phyloP scores from a whole-genome alignment of 192 early-diverging fungal genomes.

The Funneliformis geosporum region DNA sequence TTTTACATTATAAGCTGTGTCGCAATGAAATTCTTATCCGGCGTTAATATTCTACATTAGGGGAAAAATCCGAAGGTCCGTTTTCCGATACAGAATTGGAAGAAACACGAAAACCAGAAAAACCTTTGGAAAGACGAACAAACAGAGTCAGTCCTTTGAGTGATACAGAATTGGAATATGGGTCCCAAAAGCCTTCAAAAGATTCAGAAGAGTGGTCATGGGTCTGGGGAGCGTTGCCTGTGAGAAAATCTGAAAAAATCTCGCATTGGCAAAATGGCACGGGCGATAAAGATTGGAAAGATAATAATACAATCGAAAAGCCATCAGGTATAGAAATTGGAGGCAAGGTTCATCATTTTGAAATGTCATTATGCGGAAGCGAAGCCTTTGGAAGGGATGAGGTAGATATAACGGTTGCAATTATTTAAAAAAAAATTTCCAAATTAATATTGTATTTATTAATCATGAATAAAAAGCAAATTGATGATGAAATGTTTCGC shows the following conservation, averaged over 20 bases:
- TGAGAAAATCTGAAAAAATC: constrained; percentile 47
- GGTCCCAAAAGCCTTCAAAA: not conserved
- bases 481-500: constrained; percentile 50
- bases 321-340: constrained; percentile 37
- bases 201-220: constrained; percentile 62
- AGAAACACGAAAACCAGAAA: constrained; percentile 30
- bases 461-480: constrained; percentile 19
- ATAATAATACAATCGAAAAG: constrained; percentile 33
- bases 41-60: not conserved
- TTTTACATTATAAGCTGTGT: not conserved
- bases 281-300: constrained; percentile 38
- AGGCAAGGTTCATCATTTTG: constrained; percentile 48
- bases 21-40: not conserved
- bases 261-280: constrained; percentile 36
- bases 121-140: constrained; percentile 16
- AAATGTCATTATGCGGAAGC: constrained; percentile 60
- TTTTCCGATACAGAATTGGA: constrained; percentile 33
- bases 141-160: constrained; percentile 48
- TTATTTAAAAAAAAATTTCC: not conserved
- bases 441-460: not conserved
- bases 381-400: constrained; percentile 47
- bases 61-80: constrained; percentile 24
- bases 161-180: constrained; percentile 61
- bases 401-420: constrained; percentile 32
- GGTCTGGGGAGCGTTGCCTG: constrained; percentile 73